Conservation (phyloP, 805 yeast genomes). For the Wickerhamiella spandovensis region DNA sequence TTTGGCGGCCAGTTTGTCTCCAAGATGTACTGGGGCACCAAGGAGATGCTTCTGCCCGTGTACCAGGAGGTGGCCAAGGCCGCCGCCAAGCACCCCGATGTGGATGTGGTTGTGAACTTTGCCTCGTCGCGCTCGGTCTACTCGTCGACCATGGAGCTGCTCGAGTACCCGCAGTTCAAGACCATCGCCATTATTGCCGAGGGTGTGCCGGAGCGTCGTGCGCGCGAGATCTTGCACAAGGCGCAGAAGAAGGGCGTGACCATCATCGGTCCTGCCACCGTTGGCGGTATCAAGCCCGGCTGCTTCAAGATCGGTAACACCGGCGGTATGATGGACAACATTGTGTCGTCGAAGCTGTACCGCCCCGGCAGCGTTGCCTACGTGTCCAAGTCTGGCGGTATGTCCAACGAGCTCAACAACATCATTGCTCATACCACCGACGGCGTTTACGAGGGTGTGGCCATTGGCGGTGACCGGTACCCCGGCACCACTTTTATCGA, state of each 20-base stretch:
- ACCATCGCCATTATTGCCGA: constrained; percentile 37
- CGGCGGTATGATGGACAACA: constrained; percentile 39
- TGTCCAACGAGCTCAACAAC: constrained; percentile 37
- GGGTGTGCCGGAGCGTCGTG: constrained; percentile 38
- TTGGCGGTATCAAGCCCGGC: constrained; percentile 38
- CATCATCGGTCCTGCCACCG: constrained; percentile 37
- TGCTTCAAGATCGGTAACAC: constrained; percentile 37
- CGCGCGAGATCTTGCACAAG: constrained; percentile 32
- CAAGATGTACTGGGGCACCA: constrained; percentile 38
- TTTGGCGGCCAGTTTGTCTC: constrained; percentile 34
- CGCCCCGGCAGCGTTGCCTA: constrained; percentile 36
- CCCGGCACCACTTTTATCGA: constrained; percentile 62
- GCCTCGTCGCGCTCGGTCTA: constrained; percentile 35
- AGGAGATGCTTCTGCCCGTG: constrained; percentile 33
- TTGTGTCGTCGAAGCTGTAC: constrained; percentile 35
- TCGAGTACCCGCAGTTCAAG: constrained; percentile 33
- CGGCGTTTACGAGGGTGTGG: constrained; percentile 44
- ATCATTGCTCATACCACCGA: constrained; percentile 32
- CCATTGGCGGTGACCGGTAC: constrained; percentile 64
- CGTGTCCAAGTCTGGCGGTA: constrained; percentile 36
- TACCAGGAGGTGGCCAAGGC: constrained; percentile 32
- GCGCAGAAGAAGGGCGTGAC: constrained; percentile 33
- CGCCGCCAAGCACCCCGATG: constrained; percentile 32
- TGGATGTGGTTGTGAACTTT: constrained; percentile 35
- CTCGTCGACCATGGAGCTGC: constrained; percentile 34